Evolutionary conservation across 2,329 filamentous ascomycete species (phyloP), one percentile per base, ranked within the genome.

Genomic region (Cladosporium phlei): DNA sequence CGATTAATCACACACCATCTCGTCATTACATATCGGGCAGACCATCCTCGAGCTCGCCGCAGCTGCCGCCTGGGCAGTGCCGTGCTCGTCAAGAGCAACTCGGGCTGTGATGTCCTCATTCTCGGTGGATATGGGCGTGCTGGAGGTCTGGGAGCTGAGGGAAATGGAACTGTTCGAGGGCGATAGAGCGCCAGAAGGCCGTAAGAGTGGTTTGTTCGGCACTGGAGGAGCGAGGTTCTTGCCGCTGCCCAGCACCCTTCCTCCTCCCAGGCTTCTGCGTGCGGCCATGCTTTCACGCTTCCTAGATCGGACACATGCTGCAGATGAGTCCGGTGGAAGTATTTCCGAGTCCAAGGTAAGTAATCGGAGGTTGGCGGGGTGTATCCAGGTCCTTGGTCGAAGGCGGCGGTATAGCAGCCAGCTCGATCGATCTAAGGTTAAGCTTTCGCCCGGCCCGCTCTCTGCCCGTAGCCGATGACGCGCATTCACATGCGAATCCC

Each of bases 21-120:
- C 90, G 70, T 97, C 94, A 58, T 83, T 89, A 69, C 93, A 98
- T 63, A 98, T 98, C n/a, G 93, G 93, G 66, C 93, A 98, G 46
- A 91, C 81, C 49, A 98, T 80, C 66, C 79, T 79, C 54, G 79
- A 79, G 55, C 77, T 79, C 46, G 80, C 71, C 43, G 80, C 76
- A 38, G 70, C 74, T 53, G 76, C 75, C 51, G 72, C 76, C 43
- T 76, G 73, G 14, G 75, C 71, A 58, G 73, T 68, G 30, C 74
- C 73, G 52, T 75, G 73, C 69, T 78, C 76, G 32, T 79, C 78
- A 40, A 93, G 70, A 46, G 85, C 89, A 58, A 96, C 84, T 61
- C 86, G 85, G 46, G 88, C 87, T 28, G 80, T 79, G 44, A 96
- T 78, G 61, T 95, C 89, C 62, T 91, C 88, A 10, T 78, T 72